phyloP scores from a whole-genome alignment of 345 rosid genomes.

The Populus tremula region DNA sequence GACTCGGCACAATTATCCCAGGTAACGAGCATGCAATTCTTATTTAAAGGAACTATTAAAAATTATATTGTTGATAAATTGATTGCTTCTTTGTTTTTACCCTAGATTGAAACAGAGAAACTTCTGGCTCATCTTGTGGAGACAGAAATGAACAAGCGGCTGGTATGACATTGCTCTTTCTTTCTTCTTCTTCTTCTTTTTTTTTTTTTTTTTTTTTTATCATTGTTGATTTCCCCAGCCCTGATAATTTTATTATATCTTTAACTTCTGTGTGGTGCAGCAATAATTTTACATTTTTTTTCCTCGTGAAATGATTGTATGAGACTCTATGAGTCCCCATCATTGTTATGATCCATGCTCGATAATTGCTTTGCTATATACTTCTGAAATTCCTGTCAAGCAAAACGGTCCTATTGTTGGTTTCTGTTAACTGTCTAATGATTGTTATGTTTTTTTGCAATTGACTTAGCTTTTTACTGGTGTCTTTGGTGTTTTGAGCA shows the following conservation, averaged over 20 bases:
- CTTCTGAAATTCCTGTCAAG: neutral
- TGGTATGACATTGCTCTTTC: constrained; percentile 39
- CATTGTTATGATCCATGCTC: neutral
- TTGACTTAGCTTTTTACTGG: constrained; percentile 4
- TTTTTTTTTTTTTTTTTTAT: neutral
- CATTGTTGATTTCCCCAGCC: neutral
- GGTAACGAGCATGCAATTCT: constrained; percentile 42
- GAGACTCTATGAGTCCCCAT: neutral
- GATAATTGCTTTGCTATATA: neutral
- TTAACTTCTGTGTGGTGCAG: neutral
- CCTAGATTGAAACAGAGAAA: constrained; percentile 95
- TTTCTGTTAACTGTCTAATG: neutral
- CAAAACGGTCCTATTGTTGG: neutral
- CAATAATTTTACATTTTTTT: neutral
- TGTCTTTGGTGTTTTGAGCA: constrained; percentile 32
- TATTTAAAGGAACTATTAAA: neutral
- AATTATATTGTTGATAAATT: constrained; percentile 18
- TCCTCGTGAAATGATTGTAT: neutral
- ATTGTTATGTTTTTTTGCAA: neutral
- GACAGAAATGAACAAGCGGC: constrained; percentile 83
- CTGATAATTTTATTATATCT: neutral
- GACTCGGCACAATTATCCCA: constrained; percentile 99
- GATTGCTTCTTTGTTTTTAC: constrained; percentile 15
- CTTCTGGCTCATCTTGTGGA: constrained; percentile 96
- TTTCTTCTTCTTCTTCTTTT: no score